Conservation (phyloP, 1,284 basidiomycete genomes). For the Irpex rosettiformis region DNA sequence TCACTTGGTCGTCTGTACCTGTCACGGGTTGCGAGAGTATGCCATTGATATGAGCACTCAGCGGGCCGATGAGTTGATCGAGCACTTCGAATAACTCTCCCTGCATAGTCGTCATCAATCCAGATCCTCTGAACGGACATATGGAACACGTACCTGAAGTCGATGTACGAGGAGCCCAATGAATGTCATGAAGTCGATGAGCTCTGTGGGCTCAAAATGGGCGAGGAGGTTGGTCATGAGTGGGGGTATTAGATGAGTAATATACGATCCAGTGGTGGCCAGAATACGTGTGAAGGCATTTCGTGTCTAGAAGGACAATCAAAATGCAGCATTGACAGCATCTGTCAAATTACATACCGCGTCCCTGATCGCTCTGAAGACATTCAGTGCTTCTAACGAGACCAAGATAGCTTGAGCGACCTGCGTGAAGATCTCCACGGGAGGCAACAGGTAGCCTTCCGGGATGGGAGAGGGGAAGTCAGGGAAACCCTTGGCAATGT, state of each 20-base stretch:
- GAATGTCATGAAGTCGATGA: slow-evolving; percentile 96
- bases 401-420: slow-evolving; percentile 89
- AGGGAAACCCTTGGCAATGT: slow-evolving; percentile 96
- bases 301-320: slow-evolving; percentile 63
- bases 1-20: slow-evolving; percentile 89
- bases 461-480: slow-evolving; percentile 73
- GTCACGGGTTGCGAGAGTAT: slow-evolving; percentile 81
- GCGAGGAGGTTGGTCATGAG: slow-evolving; percentile 88
- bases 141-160: slow-evolving; percentile 67
- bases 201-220: slow-evolving; percentile 89
- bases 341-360: slow-evolving; percentile 58
- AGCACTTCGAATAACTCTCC: slow-evolving; percentile 77
- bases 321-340: neutral
- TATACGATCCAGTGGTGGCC: slow-evolving; percentile 81
- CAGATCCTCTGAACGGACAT: slow-evolving; percentile 12
- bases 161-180: slow-evolving; percentile 89
- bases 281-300: slow-evolving; percentile 94
- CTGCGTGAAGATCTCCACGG: slow-evolving; percentile 80
- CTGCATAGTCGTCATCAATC: slow-evolving; percentile 40
- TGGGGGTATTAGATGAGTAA: slow-evolving; percentile 79
- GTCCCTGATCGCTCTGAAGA: slow-evolving; percentile 86
- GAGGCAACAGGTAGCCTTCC: slow-evolving; percentile 67
- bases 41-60: slow-evolving; percentile 81
- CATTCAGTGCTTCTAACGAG: slow-evolving; percentile 85
- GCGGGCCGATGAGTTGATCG: slow-evolving; percentile 86